Conservation (phyloP, 768 basidiomycete species). For the Sarcomyxa edulis region DNA sequence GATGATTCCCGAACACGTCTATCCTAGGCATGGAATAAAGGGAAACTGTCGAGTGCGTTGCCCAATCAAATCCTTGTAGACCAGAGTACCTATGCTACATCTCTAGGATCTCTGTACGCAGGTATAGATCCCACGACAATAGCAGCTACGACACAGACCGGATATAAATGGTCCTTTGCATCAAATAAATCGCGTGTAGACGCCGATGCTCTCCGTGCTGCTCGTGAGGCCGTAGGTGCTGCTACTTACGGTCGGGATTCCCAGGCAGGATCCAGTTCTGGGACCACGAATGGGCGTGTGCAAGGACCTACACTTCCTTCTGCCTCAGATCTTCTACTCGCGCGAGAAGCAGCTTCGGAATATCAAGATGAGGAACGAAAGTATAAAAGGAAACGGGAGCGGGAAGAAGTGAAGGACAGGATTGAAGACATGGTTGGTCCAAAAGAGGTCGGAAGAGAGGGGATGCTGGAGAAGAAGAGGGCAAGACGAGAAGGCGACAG, state of each 20-base stretch:
- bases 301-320: slow-evolving; percentile 69
- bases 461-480: slow-evolving; percentile 82
- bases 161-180: slow-evolving; percentile 86
- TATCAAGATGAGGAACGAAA: slow-evolving; percentile 43
- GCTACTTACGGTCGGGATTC: slow-evolving; percentile 36
- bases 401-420: slow-evolving; percentile 58
- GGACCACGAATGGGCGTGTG: slow-evolving; percentile 33
- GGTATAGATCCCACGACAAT: slow-evolving; percentile 52
- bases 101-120: slow-evolving; percentile 49
- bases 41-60: slow-evolving; percentile 58
- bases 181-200: slow-evolving; percentile 60
- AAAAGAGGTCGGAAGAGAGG: slow-evolving; percentile 77
- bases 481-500: slow-evolving; percentile 67
- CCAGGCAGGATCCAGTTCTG: slow-evolving; percentile 18
- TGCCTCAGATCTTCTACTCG: slow-evolving; percentile 61
- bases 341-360: slow-evolving; percentile 58
- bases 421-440: slow-evolving; percentile 78
- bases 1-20: neutral
- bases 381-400: slow-evolving; percentile 63
- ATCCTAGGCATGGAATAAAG: slow-evolving; percentile 74
- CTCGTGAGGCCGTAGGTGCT: slow-evolving; percentile 53
- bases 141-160: slow-evolving; percentile 65
- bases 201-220: slow-evolving; percentile 47
- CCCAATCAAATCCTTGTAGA: neutral
- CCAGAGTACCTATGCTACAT: neutral